Conservation (phyloP, 169 alveolate species). For the Plasmodium cynomolgi region DNA sequence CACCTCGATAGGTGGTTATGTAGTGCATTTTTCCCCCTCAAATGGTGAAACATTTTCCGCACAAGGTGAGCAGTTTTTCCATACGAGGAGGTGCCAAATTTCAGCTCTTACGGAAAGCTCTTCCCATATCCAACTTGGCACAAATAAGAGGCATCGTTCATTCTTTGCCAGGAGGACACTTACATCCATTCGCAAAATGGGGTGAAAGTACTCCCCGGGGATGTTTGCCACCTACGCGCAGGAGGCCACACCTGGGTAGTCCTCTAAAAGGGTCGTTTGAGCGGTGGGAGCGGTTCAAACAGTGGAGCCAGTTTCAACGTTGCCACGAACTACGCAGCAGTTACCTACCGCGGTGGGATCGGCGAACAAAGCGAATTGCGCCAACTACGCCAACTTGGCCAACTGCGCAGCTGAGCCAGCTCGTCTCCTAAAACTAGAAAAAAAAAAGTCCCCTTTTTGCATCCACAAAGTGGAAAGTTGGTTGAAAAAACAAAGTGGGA, state of each 20-base stretch:
- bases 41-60: constrained; percentile 29
- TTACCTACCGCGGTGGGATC: neutral
- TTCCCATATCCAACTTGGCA: neutral
- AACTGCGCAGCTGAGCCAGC: neutral
- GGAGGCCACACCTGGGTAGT: neutral
- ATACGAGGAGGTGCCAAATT: neutral
- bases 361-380: neutral
- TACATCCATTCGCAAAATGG: neutral
- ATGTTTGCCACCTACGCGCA: neutral
- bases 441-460: neutral
- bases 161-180: neutral
- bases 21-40: neutral
- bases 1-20: neutral
- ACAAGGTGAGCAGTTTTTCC: neutral
- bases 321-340: neutral
- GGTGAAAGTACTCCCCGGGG: neutral
- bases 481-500: no score
- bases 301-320: neutral
- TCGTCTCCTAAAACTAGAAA: neutral
- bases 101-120: neutral
- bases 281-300: neutral
- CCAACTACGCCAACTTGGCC: neutral
- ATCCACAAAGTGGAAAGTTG: neutral
- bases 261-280: neutral
- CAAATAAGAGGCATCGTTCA: neutral